Evolutionary conservation across 1,139 yeast genomes (phyloP).

Genomic region (Sugiyamaella sp.): DNA sequence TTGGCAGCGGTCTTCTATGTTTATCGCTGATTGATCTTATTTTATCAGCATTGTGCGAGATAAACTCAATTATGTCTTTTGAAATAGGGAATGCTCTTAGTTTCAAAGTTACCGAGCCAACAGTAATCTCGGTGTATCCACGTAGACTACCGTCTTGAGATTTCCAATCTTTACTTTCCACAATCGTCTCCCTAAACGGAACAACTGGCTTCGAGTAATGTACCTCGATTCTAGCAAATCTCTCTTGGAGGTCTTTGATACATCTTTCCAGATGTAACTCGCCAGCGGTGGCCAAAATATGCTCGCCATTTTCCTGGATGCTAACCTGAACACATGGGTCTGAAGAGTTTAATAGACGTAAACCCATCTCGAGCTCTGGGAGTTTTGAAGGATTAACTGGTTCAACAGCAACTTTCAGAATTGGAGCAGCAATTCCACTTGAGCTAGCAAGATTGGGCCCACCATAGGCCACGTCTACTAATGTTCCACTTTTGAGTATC

Average conservation of each 20-base stretch:
- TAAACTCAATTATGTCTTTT: constrained; percentile 40
- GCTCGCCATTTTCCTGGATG: constrained; percentile 87
- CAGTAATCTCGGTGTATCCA: constrained; percentile 47
- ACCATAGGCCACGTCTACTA: constrained; percentile 51
- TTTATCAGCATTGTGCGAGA: not conserved
- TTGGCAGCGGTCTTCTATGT: not conserved
- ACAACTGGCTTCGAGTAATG: constrained; percentile 90
- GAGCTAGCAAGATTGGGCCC: constrained; percentile 77
- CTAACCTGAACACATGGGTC: constrained; percentile 92
- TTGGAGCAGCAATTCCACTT: constrained; percentile 72
- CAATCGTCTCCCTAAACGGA: constrained; percentile 88
- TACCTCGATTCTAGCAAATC: constrained; percentile 92
- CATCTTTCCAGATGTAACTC: constrained; percentile 92
- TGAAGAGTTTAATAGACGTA: constrained; percentile 77
- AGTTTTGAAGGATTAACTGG: constrained; percentile 86
- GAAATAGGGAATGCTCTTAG: constrained; percentile 64
- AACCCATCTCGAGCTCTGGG: constrained; percentile 74
- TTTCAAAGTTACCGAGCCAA: constrained; percentile 52
- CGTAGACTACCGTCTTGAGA: constrained; percentile 33
- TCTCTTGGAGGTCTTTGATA: constrained; percentile 79
- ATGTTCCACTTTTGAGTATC: constrained; percentile 83
- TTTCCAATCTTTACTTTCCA: constrained; percentile 39
- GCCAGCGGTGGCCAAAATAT: constrained; percentile 92
- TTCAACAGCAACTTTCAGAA: constrained; percentile 91
- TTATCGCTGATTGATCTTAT: not conserved